A percentile compares a stretch with the other conserved stretches of the same genome.
phyloP scores from a whole-genome alignment of 2,329 filamentous ascomycete genomes.

The Aspergillus japonicus region DNA sequence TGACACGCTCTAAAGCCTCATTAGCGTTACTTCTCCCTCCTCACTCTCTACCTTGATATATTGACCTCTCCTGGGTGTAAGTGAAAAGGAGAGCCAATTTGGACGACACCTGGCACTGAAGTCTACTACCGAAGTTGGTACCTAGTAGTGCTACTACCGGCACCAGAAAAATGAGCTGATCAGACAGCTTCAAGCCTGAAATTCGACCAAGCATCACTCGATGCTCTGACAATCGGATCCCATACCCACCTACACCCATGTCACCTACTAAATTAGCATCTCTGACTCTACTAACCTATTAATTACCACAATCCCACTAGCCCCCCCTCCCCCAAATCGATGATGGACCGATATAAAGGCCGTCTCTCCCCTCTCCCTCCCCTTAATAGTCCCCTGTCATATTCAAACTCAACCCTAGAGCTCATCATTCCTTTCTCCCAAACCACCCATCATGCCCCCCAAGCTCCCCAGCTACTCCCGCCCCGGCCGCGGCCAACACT shows the following conservation, averaged over 20 bases:
- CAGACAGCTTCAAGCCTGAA: too few relatives aligned
- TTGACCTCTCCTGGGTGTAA: too few relatives aligned
- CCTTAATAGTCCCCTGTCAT: too few relatives aligned
- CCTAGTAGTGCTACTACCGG: too few relatives aligned
- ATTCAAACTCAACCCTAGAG: not conserved
- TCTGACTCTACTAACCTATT: not conserved
- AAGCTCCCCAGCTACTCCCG: slow-evolving; percentile 6
- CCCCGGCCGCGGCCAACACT: slow-evolving; percentile 6
- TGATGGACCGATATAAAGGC: not conserved
- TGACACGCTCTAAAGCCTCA: not conserved
- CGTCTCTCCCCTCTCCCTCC: not conserved
- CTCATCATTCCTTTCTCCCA: not conserved
- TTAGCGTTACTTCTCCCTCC: not conserved
- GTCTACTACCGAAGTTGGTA: too few relatives aligned
- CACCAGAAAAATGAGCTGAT: too few relatives aligned
- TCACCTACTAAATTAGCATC: not conserved
- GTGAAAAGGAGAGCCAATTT: not conserved
- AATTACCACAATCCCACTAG: not conserved
- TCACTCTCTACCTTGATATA: too few relatives aligned
- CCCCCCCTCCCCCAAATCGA: not conserved
- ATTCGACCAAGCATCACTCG: not conserved
- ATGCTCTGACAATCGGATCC: not conserved
- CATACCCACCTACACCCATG: too few relatives aligned
- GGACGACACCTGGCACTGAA: too few relatives aligned
- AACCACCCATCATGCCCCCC: not conserved